Evolutionary conservation across 1,139 yeast genomes (phyloP).

Genomic region (Entelexis paramagnoliae): DNA sequence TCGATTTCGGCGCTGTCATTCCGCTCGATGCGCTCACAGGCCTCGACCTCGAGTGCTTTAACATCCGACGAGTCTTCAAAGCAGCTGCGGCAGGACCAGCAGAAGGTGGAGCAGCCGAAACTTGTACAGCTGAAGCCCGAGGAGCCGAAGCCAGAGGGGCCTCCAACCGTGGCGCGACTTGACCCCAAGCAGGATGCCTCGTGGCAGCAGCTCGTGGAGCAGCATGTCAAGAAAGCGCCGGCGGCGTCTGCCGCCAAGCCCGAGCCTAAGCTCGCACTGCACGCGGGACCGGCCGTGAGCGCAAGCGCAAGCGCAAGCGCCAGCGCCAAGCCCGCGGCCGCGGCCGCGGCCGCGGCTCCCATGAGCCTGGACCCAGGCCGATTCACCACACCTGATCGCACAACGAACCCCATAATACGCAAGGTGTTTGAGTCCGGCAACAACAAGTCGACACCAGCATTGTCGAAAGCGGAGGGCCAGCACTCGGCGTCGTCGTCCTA

Average conservation of each 20-base stretch:
- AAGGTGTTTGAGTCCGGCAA: slow-evolving; percentile 13
- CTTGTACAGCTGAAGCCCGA: neutral
- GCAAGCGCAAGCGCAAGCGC: too few species aligned
- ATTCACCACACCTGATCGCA: neutral
- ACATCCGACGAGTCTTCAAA: neutral
- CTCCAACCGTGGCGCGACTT: neutral
- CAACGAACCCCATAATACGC: slow-evolving; percentile 5
- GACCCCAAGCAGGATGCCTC: slow-evolving; percentile 7
- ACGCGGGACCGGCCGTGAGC: too few species aligned
- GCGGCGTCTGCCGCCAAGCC: neutral
- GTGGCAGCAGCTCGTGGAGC: neutral
- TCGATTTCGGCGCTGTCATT: slow-evolving; percentile 20
- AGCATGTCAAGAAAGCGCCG: neutral
- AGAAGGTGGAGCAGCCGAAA: neutral
- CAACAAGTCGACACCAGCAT: slow-evolving; percentile 15
- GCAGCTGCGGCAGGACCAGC: neutral
- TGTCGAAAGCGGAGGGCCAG: neutral
- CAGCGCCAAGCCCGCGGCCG: too few species aligned
- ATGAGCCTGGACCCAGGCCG: slow-evolving; percentile 4
- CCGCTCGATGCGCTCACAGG: slow-evolving; percentile 19
- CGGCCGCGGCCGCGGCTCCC: neutral
- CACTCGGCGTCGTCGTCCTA: slow-evolving; percentile 18
- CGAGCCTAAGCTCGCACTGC: neutral
- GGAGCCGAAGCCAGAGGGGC: neutral
- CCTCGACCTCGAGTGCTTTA: neutral